Evolutionary conservation across 2,329 filamentous ascomycete genomes (phyloP).

Genomic region (Trichoderma atrobrunneum): DNA sequence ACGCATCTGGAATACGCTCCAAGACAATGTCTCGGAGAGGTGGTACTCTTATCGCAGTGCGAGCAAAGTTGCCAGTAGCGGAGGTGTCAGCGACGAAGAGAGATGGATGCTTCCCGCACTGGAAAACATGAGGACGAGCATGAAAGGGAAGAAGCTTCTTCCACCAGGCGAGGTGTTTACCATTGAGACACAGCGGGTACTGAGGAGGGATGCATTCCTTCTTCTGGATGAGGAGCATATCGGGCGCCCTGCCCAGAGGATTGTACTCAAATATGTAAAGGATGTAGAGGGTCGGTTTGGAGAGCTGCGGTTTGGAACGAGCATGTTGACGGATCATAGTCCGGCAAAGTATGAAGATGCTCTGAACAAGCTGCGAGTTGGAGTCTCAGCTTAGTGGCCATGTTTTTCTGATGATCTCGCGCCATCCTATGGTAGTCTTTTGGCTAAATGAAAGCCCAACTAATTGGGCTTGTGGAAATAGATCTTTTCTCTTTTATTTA

Average conservation of each 20-base stretch:
- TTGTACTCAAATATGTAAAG: slow-evolving; percentile 67
- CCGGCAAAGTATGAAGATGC: slow-evolving; percentile 71
- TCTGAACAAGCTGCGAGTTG: slow-evolving; percentile 56
- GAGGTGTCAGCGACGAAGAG: slow-evolving; percentile 54
- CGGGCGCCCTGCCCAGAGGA: slow-evolving; percentile 64
- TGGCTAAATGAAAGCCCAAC: not conserved
- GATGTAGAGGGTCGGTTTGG: slow-evolving; percentile 69
- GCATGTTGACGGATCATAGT: slow-evolving; percentile 74
- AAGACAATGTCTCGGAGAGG: slow-evolving; percentile 58
- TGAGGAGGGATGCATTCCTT: slow-evolving; percentile 64
- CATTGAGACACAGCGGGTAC: slow-evolving; percentile 64
- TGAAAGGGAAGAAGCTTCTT: slow-evolving; percentile 67
- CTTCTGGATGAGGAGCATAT: slow-evolving; percentile 44
- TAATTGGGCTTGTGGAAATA: not conserved
- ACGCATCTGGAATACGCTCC: slow-evolving; percentile 64
- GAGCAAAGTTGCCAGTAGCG: slow-evolving; percentile 35
- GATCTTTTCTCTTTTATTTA: not conserved
- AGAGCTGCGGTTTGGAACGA: slow-evolving; percentile 68
- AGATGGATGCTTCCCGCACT: slow-evolving; percentile 66
- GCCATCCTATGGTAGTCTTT: not conserved
- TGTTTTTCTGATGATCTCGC: not conserved
- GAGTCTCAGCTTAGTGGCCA: slow-evolving; percentile 32
- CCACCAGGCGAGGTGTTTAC: slow-evolving; percentile 76
- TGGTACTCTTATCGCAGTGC: slow-evolving; percentile 45
- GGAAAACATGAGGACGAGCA: slow-evolving; percentile 62